Percentiles rank a stretch among this genome's conserved stretches.
phyloP scores from a whole-genome alignment of 305 asterid genomes.

The Ilex paraguariensis region DNA sequence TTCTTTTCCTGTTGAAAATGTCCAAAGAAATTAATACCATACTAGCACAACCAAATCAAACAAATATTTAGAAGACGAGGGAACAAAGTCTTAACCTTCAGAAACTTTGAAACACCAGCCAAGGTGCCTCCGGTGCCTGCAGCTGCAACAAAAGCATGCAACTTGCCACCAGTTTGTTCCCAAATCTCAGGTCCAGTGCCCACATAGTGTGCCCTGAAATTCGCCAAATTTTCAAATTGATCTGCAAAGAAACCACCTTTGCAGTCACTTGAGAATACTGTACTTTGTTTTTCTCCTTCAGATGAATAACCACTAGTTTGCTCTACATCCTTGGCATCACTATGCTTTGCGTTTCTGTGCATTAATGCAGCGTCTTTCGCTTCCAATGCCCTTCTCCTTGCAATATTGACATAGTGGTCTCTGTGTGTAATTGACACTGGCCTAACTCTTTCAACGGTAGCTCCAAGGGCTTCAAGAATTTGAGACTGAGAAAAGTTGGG shows the following conservation, averaged over 20 bases:
- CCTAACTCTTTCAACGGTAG: constrained; percentile 91
- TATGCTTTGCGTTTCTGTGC: constrained; percentile 19
- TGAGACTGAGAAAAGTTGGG: constrained; percentile 55
- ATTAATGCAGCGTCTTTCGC: constrained; percentile 54
- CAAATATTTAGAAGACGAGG: neutral
- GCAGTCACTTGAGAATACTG: constrained; percentile 24
- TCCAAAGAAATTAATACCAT: neutral
- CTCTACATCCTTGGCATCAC: constrained; percentile 17
- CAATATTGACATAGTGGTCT: constrained; percentile 90
- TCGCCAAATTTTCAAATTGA: constrained; percentile 93
- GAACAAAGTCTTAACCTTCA: constrained; percentile 53
- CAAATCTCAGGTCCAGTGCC: constrained; percentile 94
- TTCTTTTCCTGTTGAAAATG: constrained; percentile 58
- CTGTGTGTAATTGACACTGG: constrained; percentile 92
- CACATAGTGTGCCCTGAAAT: constrained; percentile 86
- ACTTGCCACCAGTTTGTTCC: constrained; percentile 65
- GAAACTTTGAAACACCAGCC: constrained; percentile 79
- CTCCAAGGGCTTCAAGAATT: constrained; percentile 90
- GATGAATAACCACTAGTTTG: constrained; percentile 22
- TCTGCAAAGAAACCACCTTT: constrained; percentile 94
- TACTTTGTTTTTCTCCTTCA: constrained; percentile 24
- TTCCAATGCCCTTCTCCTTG: constrained; percentile 81
- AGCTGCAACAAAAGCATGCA: constrained; percentile 92
- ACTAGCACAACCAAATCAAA: neutral
- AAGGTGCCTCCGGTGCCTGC: constrained; percentile 96